Conservation (phyloP, 83 land plant species). For the Picea abies region DNA sequence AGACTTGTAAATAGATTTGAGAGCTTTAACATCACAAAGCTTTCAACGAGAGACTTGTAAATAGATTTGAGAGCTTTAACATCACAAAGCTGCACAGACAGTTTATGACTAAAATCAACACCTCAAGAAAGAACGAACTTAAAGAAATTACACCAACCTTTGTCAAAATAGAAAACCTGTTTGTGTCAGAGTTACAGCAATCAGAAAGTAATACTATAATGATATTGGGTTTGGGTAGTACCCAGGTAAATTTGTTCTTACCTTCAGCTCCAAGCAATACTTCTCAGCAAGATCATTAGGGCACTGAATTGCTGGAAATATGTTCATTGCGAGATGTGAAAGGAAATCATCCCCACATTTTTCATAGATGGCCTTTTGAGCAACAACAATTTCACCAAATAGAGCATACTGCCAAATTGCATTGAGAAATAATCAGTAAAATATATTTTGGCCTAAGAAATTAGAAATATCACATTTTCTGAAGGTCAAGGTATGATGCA, state of each 20-base stretch:
- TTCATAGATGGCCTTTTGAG: conserved; percentile 93
- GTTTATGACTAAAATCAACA: conserved; percentile 3
- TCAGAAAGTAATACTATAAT: neutral
- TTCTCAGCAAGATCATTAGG: conserved; percentile 86
- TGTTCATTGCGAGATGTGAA: conserved; percentile 62
- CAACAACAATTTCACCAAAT: conserved; percentile 87
- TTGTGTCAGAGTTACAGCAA: neutral
- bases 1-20: conserved; percentile 82
- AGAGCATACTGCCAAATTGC: conserved; percentile 59
- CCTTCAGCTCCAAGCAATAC: conserved; percentile 89
- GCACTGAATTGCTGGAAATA: conserved; percentile 76
- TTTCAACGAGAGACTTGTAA: too few relatives aligned
- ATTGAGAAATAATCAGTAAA: neutral
- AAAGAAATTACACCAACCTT: neutral
- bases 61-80: too few relatives aligned
- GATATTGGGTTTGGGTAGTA: conserved; percentile 1
- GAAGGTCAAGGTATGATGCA: too few relatives aligned
- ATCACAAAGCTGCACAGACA: too few relatives aligned
- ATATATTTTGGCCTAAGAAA: neutral
- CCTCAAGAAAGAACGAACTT: neutral
- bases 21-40: conserved; percentile 81
- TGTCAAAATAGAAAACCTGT: neutral
- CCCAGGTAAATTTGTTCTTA: conserved; percentile 19
- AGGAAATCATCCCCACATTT: conserved; percentile 89
- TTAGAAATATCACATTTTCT: neutral